Evolutionary conservation across 108 stramenopile species (phyloP), one percentile per base, ranked within the genome.

Genomic region (Conticribra guillardii): DNA sequence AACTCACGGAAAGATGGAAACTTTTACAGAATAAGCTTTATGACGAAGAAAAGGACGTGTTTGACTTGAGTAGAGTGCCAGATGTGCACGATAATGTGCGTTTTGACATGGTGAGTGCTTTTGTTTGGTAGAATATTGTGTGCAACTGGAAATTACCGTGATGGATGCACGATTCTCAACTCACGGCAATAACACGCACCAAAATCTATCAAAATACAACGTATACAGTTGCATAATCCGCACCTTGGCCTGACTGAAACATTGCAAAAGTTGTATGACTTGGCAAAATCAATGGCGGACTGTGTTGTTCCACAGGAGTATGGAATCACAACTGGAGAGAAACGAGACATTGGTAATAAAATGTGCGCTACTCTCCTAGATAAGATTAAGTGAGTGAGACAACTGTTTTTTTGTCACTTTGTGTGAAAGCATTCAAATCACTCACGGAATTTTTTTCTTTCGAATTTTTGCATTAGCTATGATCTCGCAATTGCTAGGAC

Each of bases 261-360:
- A 14, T 67, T 97, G 34, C 85, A 88, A 41, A 87, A 92, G 71
- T 76, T 99, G 15, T 98, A 96, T 70, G 72, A 88, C 28, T 68
- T 96, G 27, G 96, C 97, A 22, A 92, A 96, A 67, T 44, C 69
- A 8, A 96, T 99, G 85, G 97, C 97, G 8, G 96, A 97, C 71
- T 88, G 89, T 34, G 93, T 98, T 31, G 96, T 98, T 15, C 99
- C 99, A 15, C 98, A 98, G 52, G 98, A 99, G 78, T 99, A 97
- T 71, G 98, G 98, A 46, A 89, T 91, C 22, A 94, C 96, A 0
- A 67, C 88, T 48, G 69, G 69, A 16, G 93, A 96, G 50, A 96
- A 97, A 59, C 71, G 93, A 46, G 84, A 81, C 29, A 94, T 98
- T 37, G 97, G 96, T 18, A 68, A 75, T 37, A 96, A 94, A 67